Percentiles rank a stretch among this genome's conserved stretches.
Conservation (phyloP, 2,329 filamentous ascomycete genomes). For the Acephala macrosclerotiorum region DNA sequence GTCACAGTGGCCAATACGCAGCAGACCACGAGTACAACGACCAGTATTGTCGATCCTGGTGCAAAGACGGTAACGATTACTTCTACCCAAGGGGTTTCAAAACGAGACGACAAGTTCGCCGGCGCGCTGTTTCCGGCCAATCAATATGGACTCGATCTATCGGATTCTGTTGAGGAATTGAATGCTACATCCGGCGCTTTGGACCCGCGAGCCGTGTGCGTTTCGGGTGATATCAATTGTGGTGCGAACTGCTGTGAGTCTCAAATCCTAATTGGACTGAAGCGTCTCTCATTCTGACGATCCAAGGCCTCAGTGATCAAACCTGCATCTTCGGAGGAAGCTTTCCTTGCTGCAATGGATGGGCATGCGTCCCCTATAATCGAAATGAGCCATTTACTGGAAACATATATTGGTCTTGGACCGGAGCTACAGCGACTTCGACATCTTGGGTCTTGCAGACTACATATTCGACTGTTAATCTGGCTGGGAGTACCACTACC, state of each 20-base stretch:
- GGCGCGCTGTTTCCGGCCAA: neutral
- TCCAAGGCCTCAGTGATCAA: neutral
- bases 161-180: neutral
- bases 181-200: slow-evolving; percentile 3
- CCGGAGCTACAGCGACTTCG: neutral
- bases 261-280: neutral
- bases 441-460: neutral
- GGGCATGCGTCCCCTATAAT: slow-evolving; percentile 8
- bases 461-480: neutral
- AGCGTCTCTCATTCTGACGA: neutral
- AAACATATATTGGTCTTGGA: slow-evolving; percentile 3
- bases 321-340: slow-evolving; percentile 1
- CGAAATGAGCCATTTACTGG: slow-evolving; percentile 3
- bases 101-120: neutral
- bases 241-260: slow-evolving; percentile 8
- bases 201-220: slow-evolving; percentile 2
- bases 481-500: neutral
- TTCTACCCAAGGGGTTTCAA: neutral
- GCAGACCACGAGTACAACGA: slow-evolving; percentile 8
- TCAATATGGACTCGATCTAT: neutral
- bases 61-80: slow-evolving; percentile 7
- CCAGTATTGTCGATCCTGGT: slow-evolving; percentile 5
- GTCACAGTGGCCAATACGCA: slow-evolving; percentile 7
- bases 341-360: slow-evolving; percentile 8
- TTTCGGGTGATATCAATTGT: neutral